Conservation (phyloP, 2,329 filamentous ascomycete genomes). For the Pseudomassariella vexata region DNA sequence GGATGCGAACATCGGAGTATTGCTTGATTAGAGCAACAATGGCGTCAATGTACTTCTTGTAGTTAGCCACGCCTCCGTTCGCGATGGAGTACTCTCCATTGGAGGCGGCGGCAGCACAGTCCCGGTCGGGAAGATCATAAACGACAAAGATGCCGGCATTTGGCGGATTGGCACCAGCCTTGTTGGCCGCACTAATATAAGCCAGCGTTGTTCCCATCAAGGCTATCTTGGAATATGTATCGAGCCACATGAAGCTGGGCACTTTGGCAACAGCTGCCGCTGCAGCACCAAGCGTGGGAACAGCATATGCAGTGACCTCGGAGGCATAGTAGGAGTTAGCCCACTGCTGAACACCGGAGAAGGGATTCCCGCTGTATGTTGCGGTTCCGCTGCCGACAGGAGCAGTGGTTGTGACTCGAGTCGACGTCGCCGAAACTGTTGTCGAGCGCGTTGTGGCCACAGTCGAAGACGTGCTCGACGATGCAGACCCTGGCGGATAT, state of each 20-base stretch:
- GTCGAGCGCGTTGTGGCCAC: slow-evolving; percentile 3
- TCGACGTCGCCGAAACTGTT: slow-evolving; percentile 5
- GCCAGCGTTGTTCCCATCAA: slow-evolving; percentile 38
- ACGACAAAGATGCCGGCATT: slow-evolving; percentile 47
- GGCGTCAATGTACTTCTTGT: slow-evolving; percentile 50
- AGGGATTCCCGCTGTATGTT: slow-evolving; percentile 49
- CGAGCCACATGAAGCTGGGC: slow-evolving; percentile 48
- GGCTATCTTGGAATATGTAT: slow-evolving; percentile 43
- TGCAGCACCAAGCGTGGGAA: slow-evolving; percentile 55
- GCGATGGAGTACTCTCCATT: slow-evolving; percentile 50
- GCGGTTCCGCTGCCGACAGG: slow-evolving; percentile 28
- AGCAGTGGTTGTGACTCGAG: slow-evolving; percentile 15
- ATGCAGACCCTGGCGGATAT: too few species aligned
- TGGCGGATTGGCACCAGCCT: slow-evolving; percentile 28
- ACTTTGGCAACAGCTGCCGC: slow-evolving; percentile 46
- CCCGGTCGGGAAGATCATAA: slow-evolving; percentile 53
- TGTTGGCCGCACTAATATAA: slow-evolving; percentile 34
- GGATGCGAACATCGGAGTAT: slow-evolving; percentile 36
- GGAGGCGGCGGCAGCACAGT: slow-evolving; percentile 51
- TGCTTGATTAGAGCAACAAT: slow-evolving; percentile 33
- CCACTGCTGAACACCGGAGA: slow-evolving; percentile 42
- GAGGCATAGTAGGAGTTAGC: slow-evolving; percentile 51
- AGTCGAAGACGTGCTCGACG: slow-evolving; percentile 1
- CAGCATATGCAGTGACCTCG: slow-evolving; percentile 48
- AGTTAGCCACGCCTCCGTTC: slow-evolving; percentile 44